Evolutionary conservation across 2,329 filamentous ascomycete species (phyloP).

Genomic region (Paraphoma chrysanthemicola): DNA sequence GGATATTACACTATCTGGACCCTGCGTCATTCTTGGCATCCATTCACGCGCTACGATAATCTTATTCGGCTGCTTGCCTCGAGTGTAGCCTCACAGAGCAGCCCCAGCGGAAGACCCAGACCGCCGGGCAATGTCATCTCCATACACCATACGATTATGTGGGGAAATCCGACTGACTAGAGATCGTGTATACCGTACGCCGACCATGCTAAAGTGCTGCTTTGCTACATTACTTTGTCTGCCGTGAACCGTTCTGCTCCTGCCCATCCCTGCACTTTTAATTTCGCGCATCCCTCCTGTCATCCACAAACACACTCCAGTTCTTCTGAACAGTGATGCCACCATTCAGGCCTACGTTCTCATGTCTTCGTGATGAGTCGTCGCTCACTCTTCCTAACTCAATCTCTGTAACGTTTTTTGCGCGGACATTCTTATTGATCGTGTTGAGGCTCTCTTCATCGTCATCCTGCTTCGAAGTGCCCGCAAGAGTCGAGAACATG

Average conservation of each 20-base stretch:
- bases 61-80: neutral
- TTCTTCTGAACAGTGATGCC: conserved; percentile 17
- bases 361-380: conserved; percentile 1
- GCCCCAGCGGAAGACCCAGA: too few relatives aligned
- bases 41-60: neutral
- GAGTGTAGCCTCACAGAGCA: too few relatives aligned
- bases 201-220: too few relatives aligned
- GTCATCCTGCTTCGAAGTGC: conserved; percentile 9
- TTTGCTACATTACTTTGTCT: neutral
- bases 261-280: neutral
- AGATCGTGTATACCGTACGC: too few relatives aligned
- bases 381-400: conserved; percentile 10
- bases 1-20: conserved; percentile 7
- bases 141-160: too few relatives aligned
- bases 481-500: conserved; percentile 28
- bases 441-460: conserved; percentile 24
- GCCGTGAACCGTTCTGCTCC: neutral
- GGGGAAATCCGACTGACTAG: too few relatives aligned
- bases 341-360: neutral
- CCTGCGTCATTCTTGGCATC: conserved; percentile 26
- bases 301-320: conserved; percentile 13
- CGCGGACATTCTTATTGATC: conserved; percentile 8
- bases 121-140: too few relatives aligned
- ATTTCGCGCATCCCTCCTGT: neutral
- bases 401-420: conserved; percentile 13